Evolutionary conservation across 31 red algal genomes (phyloP).

Genomic region (Endocladia muricata): DNA sequence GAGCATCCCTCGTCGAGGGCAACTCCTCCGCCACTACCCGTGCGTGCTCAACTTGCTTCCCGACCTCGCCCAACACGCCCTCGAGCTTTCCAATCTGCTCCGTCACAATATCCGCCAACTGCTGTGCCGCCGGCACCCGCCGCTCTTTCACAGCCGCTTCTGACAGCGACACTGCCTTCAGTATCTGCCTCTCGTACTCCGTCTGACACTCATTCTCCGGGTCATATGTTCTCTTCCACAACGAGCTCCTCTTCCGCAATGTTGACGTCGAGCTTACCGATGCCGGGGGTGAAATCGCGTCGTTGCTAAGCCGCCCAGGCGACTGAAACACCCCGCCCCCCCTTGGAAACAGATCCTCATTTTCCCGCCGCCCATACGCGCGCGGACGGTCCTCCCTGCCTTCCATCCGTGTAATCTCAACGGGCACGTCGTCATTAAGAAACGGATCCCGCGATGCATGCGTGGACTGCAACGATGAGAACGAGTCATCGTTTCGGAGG

Average conservation of each 20-base stretch:
- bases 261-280: conserved; percentile 41
- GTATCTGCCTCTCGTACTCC: conserved; percentile 45
- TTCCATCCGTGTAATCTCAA: conserved; percentile 40
- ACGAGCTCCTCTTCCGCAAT: conserved; percentile 41
- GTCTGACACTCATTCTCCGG: conserved; percentile 54
- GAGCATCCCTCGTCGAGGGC: conserved; percentile 20
- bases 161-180: conserved; percentile 48
- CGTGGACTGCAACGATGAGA: conserved; percentile 51
- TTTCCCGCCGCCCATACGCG: background rate
- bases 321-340: background rate
- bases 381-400: conserved; percentile 31
- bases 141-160: conserved; percentile 53
- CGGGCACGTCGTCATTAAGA: conserved; percentile 58
- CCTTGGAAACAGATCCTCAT: background rate
- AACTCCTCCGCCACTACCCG: conserved; percentile 18
- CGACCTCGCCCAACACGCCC: conserved; percentile 22
- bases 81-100: conserved; percentile 31
- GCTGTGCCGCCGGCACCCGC: conserved; percentile 40
- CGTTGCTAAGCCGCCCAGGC: conserved; percentile 5
- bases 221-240: conserved; percentile 66
- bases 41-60: conserved; percentile 30
- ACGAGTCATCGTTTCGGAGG: conserved; percentile 53
- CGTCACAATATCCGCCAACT: conserved; percentile 41
- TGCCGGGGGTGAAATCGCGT: conserved; percentile 25
- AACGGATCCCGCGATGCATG: conserved; percentile 66